Evolutionary conservation across 768 basidiomycete species (phyloP), one percentile per base, ranked within the genome.

Genomic region (Mycena amicta): DNA sequence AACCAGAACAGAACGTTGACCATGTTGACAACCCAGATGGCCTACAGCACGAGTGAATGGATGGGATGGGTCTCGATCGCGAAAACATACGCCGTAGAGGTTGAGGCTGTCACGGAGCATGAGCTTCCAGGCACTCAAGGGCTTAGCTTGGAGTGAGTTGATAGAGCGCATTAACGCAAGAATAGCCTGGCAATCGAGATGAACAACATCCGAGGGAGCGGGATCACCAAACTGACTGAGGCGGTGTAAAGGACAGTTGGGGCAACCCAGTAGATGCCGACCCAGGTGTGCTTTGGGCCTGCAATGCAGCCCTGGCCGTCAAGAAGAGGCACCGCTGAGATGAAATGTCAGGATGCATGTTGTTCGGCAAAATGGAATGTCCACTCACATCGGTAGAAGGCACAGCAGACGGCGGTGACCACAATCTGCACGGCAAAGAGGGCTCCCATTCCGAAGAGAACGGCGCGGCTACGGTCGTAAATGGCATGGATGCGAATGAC

Each of bases 71-170:
- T 51, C 30, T n/a, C 22, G 13, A 29, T 30, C 31, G 43, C 13
- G 46, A 33, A 12, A 8, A 76, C 83, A 60, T 71, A 85, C 87
- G 56, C 83, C 89, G 67, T 93, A 93, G 58, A 93, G 84, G 74
- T 93, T 93, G 63, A 93, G 83, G 16, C 90, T 89, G 69, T 93
- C 92, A 59, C 92, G 90, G 60, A 93, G 88, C 90, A 93, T 93
- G 64, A 93, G 80, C 68, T 92, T 91, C 92, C 92, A 93, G 28
- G 80, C 77, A 54, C 77, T 79, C 54, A 92, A 72, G 1, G 75
- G 81, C 66, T 88, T 91, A 28, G 75, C 67, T 55, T 80, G 57
- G 62, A 86, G 82, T 2, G 87, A 88, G 50, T 75, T 69, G 61
- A 86, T 63, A 23, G 87, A 89, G 51, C 87, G 85, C 46, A 68